Evolutionary conservation across 768 basidiomycete species (phyloP).

Genomic region (Trametes maxima): DNA sequence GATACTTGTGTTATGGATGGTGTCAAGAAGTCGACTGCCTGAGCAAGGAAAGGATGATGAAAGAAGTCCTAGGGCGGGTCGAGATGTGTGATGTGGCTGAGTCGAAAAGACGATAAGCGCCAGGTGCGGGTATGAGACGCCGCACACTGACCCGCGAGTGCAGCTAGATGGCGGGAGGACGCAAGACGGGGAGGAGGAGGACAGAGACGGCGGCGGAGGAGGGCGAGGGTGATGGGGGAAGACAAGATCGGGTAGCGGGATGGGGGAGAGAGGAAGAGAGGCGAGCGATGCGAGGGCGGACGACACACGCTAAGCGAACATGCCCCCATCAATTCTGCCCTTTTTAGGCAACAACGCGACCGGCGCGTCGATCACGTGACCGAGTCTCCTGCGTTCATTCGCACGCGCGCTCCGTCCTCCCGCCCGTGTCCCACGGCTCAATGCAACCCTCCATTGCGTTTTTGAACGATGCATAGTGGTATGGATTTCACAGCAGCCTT

Average conservation of each 20-base stretch:
- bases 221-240: slow-evolving; percentile 7
- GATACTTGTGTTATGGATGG: too few species aligned
- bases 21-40: not conserved
- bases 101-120: slow-evolving; percentile 2
- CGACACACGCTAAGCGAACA: slow-evolving; percentile 20
- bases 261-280: slow-evolving; percentile 7
- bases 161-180: slow-evolving; percentile 1
- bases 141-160: not conserved
- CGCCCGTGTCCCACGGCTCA: slow-evolving; percentile 3
- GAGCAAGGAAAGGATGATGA: not conserved
- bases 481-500: too few species aligned
- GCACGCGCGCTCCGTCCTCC: slow-evolving; percentile 7
- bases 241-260: slow-evolving; percentile 1
- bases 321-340: slow-evolving; percentile 18
- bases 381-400: slow-evolving; percentile 25
- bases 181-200: slow-evolving; percentile 12
- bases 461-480: too few species aligned
- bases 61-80: slow-evolving; percentile 10
- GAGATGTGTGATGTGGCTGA: slow-evolving; percentile 23
- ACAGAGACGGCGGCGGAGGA: slow-evolving; percentile 11
- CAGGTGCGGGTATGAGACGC: not conserved
- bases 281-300: slow-evolving; percentile 19
- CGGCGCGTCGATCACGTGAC: slow-evolving; percentile 47
- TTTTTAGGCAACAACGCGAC: slow-evolving; percentile 47
- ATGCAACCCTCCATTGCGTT: slow-evolving; percentile 7